A percentile compares a stretch with the other conserved stretches of the same genome.
Evolutionary conservation across 2,329 filamentous ascomycete species (phyloP).

Genomic region (Aureobasidium subglaciale): DNA sequence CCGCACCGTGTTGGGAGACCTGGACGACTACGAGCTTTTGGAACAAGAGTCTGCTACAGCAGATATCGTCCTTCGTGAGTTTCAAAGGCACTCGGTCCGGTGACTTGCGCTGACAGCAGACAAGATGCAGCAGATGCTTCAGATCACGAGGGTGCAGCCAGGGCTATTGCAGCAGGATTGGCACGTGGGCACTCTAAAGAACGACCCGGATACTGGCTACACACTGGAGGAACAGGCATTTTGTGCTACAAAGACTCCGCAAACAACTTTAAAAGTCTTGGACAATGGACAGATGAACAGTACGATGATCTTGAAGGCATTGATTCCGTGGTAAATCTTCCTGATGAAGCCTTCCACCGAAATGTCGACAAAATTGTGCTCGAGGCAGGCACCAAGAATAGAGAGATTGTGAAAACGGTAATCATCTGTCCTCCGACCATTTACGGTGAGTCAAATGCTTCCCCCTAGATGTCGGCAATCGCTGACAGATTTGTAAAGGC

Average conservation of each 20-base stretch:
- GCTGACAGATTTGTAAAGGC: not conserved
- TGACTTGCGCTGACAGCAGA: slow-evolving; percentile 9
- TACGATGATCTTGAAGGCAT: slow-evolving; percentile 57
- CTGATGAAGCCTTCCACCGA: slow-evolving; percentile 54
- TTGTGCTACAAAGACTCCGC: slow-evolving; percentile 42
- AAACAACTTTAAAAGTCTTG: slow-evolving; percentile 38
- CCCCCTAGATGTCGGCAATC: not conserved
- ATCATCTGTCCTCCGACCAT: slow-evolving; percentile 61
- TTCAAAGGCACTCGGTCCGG: slow-evolving; percentile 23
- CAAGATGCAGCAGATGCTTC: slow-evolving; percentile 35
- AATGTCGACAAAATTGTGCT: slow-evolving; percentile 63
- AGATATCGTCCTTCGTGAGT: slow-evolving; percentile 21
- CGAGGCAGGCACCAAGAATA: slow-evolving; percentile 31
- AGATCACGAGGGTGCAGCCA: slow-evolving; percentile 41
- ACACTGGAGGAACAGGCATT: slow-evolving; percentile 51
- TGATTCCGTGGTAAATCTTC: slow-evolving; percentile 43
- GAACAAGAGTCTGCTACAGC: slow-evolving; percentile 10
- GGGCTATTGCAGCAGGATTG: slow-evolving; percentile 47
- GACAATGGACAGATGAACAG: slow-evolving; percentile 40
- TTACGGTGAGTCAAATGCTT: slow-evolving; percentile 36
- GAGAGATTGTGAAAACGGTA: slow-evolving; percentile 50
- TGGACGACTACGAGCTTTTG: slow-evolving; percentile 13
- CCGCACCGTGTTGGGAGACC: slow-evolving; percentile 15
- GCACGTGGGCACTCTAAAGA: slow-evolving; percentile 35
- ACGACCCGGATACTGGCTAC: slow-evolving; percentile 36